Evolutionary conservation across 345 rosid genomes (phyloP).

Genomic region (Lepidium africanum): DNA sequence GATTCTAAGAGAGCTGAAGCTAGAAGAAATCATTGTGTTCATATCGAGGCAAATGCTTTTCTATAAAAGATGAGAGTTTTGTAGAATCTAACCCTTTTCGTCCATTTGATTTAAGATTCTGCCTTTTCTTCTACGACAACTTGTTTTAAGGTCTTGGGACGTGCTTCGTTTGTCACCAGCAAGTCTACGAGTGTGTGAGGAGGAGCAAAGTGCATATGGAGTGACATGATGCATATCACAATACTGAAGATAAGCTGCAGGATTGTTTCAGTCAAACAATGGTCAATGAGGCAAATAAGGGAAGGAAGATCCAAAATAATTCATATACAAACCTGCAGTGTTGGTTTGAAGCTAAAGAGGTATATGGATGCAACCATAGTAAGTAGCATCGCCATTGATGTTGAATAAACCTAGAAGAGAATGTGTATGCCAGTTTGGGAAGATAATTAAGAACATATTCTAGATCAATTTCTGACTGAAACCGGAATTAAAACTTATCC

Average conservation of each 20-base stretch:
- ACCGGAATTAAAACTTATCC: no score
- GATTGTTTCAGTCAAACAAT: background rate
- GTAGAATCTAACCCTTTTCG: background rate
- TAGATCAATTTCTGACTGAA: no score
- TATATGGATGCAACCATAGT: constrained; percentile 65
- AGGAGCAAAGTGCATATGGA: constrained; percentile 90
- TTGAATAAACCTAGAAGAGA: constrained; percentile 61
- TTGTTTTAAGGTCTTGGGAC: constrained; percentile 54
- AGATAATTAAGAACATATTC: no score
- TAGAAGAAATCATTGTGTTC: background rate
- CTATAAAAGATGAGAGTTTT: background rate
- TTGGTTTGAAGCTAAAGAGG: constrained; percentile 68
- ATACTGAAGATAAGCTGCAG: constrained; percentile 96
- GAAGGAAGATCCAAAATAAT: background rate
- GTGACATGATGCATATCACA: constrained; percentile 87
- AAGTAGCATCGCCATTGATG: constrained; percentile 87
- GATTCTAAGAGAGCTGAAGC: background rate
- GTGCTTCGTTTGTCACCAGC: constrained; percentile 38
- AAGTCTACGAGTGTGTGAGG: constrained; percentile 57
- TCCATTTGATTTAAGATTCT: constrained; percentile 39
- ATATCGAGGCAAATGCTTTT: background rate
- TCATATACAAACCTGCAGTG: constrained; percentile 47
- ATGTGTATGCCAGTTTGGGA: background rate
- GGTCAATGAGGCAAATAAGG: background rate
- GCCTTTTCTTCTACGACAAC: constrained; percentile 45